Evolutionary conservation across 2,329 filamentous ascomycete genomes (phyloP).

Genomic region (Cercospora sojina): DNA sequence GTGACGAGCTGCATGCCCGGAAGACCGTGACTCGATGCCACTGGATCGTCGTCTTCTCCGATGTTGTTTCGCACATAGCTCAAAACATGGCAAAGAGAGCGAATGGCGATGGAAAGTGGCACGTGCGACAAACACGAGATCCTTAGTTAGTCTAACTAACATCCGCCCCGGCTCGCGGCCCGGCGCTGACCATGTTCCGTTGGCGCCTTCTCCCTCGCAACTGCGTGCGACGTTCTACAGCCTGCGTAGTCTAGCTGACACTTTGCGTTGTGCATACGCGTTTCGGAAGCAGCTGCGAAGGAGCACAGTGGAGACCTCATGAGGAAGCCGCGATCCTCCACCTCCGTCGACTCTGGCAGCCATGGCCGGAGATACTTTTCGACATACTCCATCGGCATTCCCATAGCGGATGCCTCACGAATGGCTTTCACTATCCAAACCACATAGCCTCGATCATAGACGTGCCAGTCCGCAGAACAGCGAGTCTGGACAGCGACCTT

Average conservation of each 20-base stretch:
- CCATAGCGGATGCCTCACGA: background rate
- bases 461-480: slow-evolving; percentile 45
- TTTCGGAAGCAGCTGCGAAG: background rate
- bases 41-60: background rate
- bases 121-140: background rate
- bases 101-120: background rate
- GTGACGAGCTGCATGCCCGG: background rate
- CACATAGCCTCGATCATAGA: slow-evolving; percentile 57
- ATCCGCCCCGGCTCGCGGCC: background rate
- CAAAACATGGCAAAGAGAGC: background rate
- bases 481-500: slow-evolving; percentile 19
- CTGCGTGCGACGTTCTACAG: background rate
- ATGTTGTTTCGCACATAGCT: background rate
- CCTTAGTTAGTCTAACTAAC: too few species aligned
- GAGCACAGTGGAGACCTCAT: background rate
- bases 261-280: background rate
- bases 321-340: background rate
- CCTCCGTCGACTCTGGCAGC: slow-evolving; percentile 7
- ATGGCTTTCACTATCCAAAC: slow-evolving; percentile 60
- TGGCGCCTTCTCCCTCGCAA: too few species aligned
- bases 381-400: slow-evolving; percentile 47
- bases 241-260: too few species aligned
- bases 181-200: background rate
- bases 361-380: slow-evolving; percentile 30
- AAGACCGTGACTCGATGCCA: background rate